Conservation (phyloP, 768 basidiomycete genomes). For the Phanerochaete carnosa region DNA sequence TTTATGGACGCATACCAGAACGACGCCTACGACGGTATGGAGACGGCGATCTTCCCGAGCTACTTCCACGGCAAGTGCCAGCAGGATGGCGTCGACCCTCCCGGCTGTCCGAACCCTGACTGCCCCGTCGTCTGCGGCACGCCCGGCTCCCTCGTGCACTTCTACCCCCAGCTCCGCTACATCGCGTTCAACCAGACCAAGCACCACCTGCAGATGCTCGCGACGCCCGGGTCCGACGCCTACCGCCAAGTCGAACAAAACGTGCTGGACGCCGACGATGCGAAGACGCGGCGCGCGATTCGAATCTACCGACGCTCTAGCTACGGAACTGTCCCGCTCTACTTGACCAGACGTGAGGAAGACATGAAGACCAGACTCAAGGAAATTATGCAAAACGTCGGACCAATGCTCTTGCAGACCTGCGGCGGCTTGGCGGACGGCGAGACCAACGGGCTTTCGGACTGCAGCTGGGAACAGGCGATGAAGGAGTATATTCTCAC, state of each 20-base stretch:
- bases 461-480: constrained; percentile 56
- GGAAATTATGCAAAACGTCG: constrained; percentile 32
- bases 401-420: constrained; percentile 28
- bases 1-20: constrained; percentile 44
- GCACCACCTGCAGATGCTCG: constrained; percentile 31
- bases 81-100: constrained; percentile 50
- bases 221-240: constrained; percentile 35
- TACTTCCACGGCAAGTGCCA: constrained; percentile 74
- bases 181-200: constrained; percentile 48
- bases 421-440: constrained; percentile 40
- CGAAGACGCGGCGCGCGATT: constrained; percentile 11
- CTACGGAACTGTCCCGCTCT: constrained; percentile 2
- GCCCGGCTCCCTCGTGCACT: constrained; percentile 76
- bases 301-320: constrained; percentile 5
- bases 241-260: constrained; percentile 41
- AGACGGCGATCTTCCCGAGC: constrained; percentile 60
- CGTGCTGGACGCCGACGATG: constrained; percentile 35
- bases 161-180: constrained; percentile 45
- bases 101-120: constrained; percentile 76
- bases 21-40: constrained; percentile 40
- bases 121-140: constrained; percentile 80
- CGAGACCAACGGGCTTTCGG: constrained; percentile 33
- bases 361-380: constrained; percentile 23
- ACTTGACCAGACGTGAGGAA: constrained; percentile 17
- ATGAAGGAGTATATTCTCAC: constrained; percentile 64